phyloP scores from a whole-genome alignment of 2,329 filamentous ascomycete genomes.

The Clonostachys rhizophaga region DNA sequence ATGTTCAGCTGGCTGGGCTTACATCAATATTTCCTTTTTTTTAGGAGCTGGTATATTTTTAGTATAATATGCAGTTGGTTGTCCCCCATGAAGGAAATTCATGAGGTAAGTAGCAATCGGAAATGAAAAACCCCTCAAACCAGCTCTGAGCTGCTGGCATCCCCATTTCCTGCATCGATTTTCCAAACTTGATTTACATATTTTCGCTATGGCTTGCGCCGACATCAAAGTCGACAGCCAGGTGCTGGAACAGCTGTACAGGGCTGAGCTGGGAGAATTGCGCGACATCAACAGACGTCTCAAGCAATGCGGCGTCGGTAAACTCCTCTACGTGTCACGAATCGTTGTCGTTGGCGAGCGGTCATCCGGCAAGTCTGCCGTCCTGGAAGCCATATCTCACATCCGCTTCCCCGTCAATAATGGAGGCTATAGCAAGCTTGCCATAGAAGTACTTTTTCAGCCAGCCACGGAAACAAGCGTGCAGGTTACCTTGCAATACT shows the following conservation, averaged over 20 bases:
- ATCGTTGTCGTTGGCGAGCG: slow-evolving; percentile 57
- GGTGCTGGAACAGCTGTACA: slow-evolving; percentile 34
- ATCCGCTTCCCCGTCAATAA: slow-evolving; percentile 54
- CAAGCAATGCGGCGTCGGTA: slow-evolving; percentile 39
- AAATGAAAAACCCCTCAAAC: too few relatives aligned
- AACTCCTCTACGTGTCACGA: slow-evolving; percentile 42
- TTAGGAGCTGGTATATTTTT: too few relatives aligned
- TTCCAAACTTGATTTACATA: too few relatives aligned
- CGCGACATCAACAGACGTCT: slow-evolving; percentile 49
- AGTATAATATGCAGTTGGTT: too few relatives aligned
- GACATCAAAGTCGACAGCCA: too few relatives aligned
- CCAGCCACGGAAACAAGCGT: slow-evolving; percentile 26
- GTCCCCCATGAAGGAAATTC: too few relatives aligned
- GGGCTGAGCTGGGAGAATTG: slow-evolving; percentile 35
- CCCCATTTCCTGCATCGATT: too few relatives aligned
- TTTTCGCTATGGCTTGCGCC: too few relatives aligned
- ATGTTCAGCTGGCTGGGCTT: too few relatives aligned
- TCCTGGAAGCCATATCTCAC: slow-evolving; percentile 58
- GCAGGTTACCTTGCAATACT: slow-evolving; percentile 34
- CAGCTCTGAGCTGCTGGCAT: too few relatives aligned
- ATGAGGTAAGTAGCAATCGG: too few relatives aligned
- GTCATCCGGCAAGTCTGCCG: slow-evolving; percentile 59
- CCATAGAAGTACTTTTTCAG: slow-evolving; percentile 53
- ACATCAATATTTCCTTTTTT: too few relatives aligned
- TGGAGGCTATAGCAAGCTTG: slow-evolving; percentile 53